Evolutionary conservation across 2,329 filamentous ascomycete species (phyloP).

Genomic region (Graphilbum fragrans): DNA sequence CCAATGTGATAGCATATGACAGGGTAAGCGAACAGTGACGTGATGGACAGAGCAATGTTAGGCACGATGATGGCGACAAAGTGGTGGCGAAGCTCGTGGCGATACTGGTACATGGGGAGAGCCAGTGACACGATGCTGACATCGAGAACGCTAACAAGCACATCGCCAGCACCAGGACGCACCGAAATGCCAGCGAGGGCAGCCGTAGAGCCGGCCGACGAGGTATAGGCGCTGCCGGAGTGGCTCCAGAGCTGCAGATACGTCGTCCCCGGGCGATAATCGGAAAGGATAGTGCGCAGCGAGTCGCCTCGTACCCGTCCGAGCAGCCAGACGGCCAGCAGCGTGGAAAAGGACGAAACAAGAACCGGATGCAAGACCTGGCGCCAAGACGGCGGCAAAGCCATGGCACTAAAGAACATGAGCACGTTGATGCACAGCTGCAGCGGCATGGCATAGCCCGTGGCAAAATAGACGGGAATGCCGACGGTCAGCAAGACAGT

Average conservation of each 20-base stretch:
- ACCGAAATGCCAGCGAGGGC: conserved; percentile 7
- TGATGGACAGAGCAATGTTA: conserved; percentile 36
- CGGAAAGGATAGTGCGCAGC: conserved; percentile 27
- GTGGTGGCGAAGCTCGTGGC: conserved; percentile 39
- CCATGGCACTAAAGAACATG: conserved; percentile 35
- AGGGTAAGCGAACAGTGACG: conserved; percentile 46
- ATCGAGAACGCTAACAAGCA: conserved; percentile 42
- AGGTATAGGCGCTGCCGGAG: conserved; percentile 8
- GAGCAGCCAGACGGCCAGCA: conserved; percentile 40
- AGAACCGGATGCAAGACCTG: conserved; percentile 46
- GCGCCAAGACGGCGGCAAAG: conserved; percentile 33
- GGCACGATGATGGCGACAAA: conserved; percentile 42
- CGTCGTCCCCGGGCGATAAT: conserved; percentile 38
- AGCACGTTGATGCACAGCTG: conserved; percentile 36
- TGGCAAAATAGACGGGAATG: conserved; percentile 40
- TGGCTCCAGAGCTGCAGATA: conserved; percentile 40
- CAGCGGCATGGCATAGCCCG: conserved; percentile 37
- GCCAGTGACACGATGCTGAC: conserved; percentile 46
- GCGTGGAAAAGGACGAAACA: conserved; percentile 38
- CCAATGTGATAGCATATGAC: conserved; percentile 38
- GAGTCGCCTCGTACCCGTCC: conserved; percentile 29
- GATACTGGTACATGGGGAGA: conserved; percentile 49
- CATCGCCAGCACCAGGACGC: conserved; percentile 41
- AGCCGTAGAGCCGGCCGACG: background rate
- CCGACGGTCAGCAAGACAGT: conserved; percentile 36